These are phyloP conservation scores for Phytophthora fragariae DNA, from an alignment of 352 stramenopile genomes.

Conservation along the genomic window DNA sequence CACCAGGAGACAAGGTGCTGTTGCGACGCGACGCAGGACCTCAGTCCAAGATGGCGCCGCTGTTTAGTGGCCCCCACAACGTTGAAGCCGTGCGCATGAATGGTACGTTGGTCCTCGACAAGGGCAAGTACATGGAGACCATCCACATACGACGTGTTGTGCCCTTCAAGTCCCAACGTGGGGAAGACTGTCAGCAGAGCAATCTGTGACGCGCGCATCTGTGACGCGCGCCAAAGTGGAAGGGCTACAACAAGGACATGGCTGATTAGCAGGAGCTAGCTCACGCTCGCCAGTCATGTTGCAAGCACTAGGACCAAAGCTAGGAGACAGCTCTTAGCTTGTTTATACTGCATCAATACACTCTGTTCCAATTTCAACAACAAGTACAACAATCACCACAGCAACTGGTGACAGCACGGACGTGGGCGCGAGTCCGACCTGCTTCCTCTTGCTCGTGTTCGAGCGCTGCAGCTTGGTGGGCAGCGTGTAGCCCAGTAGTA, in stretches of 20 bases:
- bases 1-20: background rate
- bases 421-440: no score
- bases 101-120: background rate
- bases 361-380: constrained; percentile 1
- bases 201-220: background rate
- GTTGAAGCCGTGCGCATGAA: background rate
- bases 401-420: no score
- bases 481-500: constrained; percentile 72
- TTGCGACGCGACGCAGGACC: background rate
- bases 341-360: constrained; percentile 6
- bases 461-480: constrained; percentile 68
- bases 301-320: background rate
- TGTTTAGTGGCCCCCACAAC: background rate
- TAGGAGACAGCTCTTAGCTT: constrained; percentile 3
- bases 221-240: constrained; percentile 2
- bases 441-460: constrained; percentile 9
- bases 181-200: constrained; percentile 3
- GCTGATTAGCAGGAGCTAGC: background rate
- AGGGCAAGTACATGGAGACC: background rate
- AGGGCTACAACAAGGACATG: background rate
- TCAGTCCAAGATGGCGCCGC: background rate
- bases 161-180: background rate
- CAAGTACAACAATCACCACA: constrained; percentile 5
- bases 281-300: background rate
- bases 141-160: background rate